These are phyloP conservation scores for Keithomyces neogunnii DNA, from an alignment of 2,329 filamentous ascomycete species.

Conservation along the genomic window DNA sequence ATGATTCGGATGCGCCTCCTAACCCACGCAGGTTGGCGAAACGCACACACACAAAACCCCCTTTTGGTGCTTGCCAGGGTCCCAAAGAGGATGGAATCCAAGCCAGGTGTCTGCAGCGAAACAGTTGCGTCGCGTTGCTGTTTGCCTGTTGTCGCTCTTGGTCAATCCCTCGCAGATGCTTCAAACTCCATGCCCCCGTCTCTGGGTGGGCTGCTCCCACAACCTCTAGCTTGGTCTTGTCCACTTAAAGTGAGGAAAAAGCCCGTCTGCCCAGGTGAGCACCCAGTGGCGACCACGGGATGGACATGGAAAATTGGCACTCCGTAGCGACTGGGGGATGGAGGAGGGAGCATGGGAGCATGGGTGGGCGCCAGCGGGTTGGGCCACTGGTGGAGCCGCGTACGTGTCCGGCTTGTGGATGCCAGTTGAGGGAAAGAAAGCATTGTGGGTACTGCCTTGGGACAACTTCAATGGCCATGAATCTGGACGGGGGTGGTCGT, in stretches of 20 bases:
- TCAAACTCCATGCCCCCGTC: too few relatives aligned
- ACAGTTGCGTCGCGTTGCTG: too few relatives aligned
- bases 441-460: background rate
- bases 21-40: too few relatives aligned
- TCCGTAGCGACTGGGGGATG: background rate
- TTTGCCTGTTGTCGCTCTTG: too few relatives aligned
- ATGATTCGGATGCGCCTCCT: too few relatives aligned
- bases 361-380: conserved; percentile 4
- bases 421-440: background rate
- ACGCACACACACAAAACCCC: too few relatives aligned
- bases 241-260: background rate
- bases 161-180: too few relatives aligned
- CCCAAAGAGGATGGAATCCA: too few relatives aligned
- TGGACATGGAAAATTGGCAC: background rate
- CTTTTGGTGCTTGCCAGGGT: too few relatives aligned
- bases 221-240: background rate
- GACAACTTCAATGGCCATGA: background rate
- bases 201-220: background rate
- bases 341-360: background rate
- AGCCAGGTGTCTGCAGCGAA: too few relatives aligned
- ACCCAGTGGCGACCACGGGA: background rate
- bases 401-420: background rate
- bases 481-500: background rate
- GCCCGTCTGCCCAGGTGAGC: background rate
- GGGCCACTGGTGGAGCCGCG: conserved; percentile 5